A percentile compares a stretch with the other conserved stretches of the same genome.
These are phyloP conservation scores for Alternaria sp. DNA, from an alignment of 2,329 filamentous ascomycete genomes.

Conservation along the genomic window DNA sequence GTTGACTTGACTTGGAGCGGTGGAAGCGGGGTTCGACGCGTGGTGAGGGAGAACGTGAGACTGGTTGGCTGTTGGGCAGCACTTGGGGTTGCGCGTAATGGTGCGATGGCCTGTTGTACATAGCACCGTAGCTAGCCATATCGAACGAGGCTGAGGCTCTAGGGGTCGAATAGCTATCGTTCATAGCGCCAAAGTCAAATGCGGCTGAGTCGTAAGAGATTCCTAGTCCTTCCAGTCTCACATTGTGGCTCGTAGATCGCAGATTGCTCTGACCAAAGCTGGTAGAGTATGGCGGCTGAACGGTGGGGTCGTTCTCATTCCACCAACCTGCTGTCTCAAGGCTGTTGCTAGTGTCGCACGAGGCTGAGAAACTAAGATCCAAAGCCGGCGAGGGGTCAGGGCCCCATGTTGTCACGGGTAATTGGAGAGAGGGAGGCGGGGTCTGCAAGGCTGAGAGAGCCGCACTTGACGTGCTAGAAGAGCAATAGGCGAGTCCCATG, in stretches of 20 bases:
- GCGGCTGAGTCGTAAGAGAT: constrained; percentile 37
- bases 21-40: constrained; percentile 35
- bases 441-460: constrained; percentile 48
- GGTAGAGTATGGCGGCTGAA: constrained; percentile 17
- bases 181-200: constrained; percentile 24
- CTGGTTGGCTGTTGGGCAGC: constrained; percentile 23
- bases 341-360: constrained; percentile 33
- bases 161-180: background rate
- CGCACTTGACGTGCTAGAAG: constrained; percentile 25
- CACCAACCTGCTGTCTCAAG: constrained; percentile 41
- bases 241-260: constrained; percentile 24
- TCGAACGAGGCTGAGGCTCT: constrained; percentile 27
- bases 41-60: constrained; percentile 33
- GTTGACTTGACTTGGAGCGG: constrained; percentile 24
- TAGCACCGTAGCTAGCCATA: constrained; percentile 8
- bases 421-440: constrained; percentile 40
- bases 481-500: constrained; percentile 21
- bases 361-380: constrained; percentile 42
- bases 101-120: constrained; percentile 22
- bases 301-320: constrained; percentile 20
- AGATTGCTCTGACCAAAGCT: constrained; percentile 29
- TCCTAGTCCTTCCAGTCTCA: constrained; percentile 34
- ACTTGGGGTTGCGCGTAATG: constrained; percentile 15
- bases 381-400: constrained; percentile 33
- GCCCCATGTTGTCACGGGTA: constrained; percentile 41